Evolutionary conservation across 2,329 filamentous ascomycete species (phyloP), one percentile per base, ranked within the genome.

Genomic region (Drechslerella coelobrocha): DNA sequence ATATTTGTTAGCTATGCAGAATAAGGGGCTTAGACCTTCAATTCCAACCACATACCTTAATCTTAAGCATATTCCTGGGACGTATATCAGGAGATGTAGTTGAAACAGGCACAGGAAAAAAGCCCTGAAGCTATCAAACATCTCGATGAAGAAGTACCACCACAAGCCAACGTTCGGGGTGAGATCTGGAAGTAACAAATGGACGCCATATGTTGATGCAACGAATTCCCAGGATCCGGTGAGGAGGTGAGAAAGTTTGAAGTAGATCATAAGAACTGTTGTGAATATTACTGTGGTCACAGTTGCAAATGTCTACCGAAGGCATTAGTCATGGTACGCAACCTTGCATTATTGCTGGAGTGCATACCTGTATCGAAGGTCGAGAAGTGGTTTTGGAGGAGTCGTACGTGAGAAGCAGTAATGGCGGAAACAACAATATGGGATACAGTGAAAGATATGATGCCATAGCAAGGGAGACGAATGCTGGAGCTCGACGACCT

Each of bases 81-180:
- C 90, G 79, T 99, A 99, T 39, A 90, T 89, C 0, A 89, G 87
- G 65, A 97, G 86, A 78, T 99, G 94, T 71, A 99, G 84, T 92
- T 95, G 97, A 81, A 99, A 99, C 52, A 99, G 92, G 60, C 90
- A 94, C 2, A 99, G 85, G 83, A 97, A 99, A 83, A 99, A 99
- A 75, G 89, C 88, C 39, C 94, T 86, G 84, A 99, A 99, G 0
- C 92, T 93, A 80, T 99, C 94, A 78, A 99, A 99, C 87, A 99
- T 99, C 78, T 99, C 93, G 75, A 95, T 96, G 78, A 99, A 97
- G 81, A 99, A 99, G 80, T 99, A 99, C 94, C 94, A 99, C 94
- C 94, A 99, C 0, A 99, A 83, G 0, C 94, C 94, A 27, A 95
- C 89, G 74, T 97, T 99, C 10, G 94, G 94, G 0, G 93, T 95